Evolutionary conservation across 192 early-diverging fungal genomes (phyloP).

Genomic region (Dissophora ornata): DNA sequence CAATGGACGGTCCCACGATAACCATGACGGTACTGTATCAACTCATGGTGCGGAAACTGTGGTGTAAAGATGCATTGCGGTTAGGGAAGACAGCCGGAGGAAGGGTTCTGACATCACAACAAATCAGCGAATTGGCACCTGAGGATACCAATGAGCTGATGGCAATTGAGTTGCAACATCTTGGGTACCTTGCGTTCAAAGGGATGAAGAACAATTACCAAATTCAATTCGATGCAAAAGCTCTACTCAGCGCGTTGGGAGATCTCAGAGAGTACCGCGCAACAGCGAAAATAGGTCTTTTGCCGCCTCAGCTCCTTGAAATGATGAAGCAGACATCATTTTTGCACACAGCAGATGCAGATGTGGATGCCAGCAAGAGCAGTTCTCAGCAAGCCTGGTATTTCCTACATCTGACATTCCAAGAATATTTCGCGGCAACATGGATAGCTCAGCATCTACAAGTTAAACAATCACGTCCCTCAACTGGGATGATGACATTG

Average conservation of each 20-base stretch:
- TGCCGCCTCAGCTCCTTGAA: background rate
- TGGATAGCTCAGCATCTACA: slow-evolving; percentile 15
- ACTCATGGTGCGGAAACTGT: slow-evolving; percentile 13
- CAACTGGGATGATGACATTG: slow-evolving; percentile 2
- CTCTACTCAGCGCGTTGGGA: background rate
- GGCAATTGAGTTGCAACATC: slow-evolving; percentile 11
- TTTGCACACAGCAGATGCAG: slow-evolving; percentile 18
- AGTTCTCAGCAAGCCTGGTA: slow-evolving; percentile 15
- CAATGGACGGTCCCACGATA: background rate
- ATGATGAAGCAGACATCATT: slow-evolving; percentile 36
- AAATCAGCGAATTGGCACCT: background rate
- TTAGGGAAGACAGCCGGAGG: slow-evolving; percentile 6
- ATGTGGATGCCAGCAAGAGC: background rate
- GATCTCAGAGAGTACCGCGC: background rate
- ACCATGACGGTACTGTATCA: slow-evolving; percentile 26
- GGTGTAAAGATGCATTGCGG: slow-evolving; percentile 16
- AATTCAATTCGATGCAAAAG: slow-evolving; percentile 22
- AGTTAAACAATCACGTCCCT: background rate
- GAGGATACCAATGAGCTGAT: slow-evolving; percentile 12
- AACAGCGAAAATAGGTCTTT: background rate
- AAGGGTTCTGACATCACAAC: background rate
- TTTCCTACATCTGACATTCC: slow-evolving; percentile 32
- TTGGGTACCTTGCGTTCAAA: slow-evolving; percentile 27
- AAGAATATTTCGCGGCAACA: slow-evolving; percentile 40
- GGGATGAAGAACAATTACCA: slow-evolving; percentile 22